phyloP scores from a whole-genome alignment of 176 grass and related monocot species.

The Oryza glumipatula region DNA sequence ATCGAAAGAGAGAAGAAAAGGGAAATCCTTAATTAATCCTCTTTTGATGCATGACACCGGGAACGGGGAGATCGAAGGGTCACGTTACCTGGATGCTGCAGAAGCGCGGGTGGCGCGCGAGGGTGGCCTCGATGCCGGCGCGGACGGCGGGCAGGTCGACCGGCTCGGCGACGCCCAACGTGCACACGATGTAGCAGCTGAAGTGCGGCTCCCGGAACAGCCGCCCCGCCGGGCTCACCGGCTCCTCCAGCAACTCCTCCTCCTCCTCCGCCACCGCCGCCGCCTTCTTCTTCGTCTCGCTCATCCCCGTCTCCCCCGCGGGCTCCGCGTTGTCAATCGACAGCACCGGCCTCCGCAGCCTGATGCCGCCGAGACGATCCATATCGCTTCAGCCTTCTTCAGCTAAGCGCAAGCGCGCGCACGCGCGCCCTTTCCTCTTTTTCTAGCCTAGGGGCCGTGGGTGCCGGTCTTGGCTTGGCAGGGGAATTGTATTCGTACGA shows the following conservation, averaged over 20 bases:
- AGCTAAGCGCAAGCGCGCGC: neutral
- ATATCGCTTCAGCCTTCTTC: slow-evolving; percentile 17
- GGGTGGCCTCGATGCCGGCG: slow-evolving; percentile 55
- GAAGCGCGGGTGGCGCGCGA: slow-evolving; percentile 79
- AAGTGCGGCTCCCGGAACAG: slow-evolving; percentile 66
- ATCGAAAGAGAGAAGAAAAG: neutral
- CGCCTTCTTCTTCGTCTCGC: neutral
- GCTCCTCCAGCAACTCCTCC: slow-evolving; percentile 33
- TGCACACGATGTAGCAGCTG: slow-evolving; percentile 64
- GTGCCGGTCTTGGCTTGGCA: neutral
- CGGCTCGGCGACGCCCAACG: slow-evolving; percentile 49
- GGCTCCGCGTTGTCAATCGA: slow-evolving; percentile 14
- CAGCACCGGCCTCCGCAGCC: slow-evolving; percentile 43
- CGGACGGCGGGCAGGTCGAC: slow-evolving; percentile 50
- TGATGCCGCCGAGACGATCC: slow-evolving; percentile 12
- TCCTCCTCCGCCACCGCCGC: neutral
- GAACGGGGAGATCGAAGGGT: no score
- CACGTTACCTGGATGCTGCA: slow-evolving; percentile 69
- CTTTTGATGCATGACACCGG: no score
- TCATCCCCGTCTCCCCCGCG: neutral
- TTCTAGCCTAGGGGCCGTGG: neutral
- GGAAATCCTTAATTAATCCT: no score
- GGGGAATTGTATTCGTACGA: neutral
- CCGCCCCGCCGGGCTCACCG: slow-evolving; percentile 73
- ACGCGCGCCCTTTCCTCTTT: neutral